Conservation (phyloP, 2,329 filamentous ascomycete genomes). For the Cladosporium austrohemisphaericum region DNA sequence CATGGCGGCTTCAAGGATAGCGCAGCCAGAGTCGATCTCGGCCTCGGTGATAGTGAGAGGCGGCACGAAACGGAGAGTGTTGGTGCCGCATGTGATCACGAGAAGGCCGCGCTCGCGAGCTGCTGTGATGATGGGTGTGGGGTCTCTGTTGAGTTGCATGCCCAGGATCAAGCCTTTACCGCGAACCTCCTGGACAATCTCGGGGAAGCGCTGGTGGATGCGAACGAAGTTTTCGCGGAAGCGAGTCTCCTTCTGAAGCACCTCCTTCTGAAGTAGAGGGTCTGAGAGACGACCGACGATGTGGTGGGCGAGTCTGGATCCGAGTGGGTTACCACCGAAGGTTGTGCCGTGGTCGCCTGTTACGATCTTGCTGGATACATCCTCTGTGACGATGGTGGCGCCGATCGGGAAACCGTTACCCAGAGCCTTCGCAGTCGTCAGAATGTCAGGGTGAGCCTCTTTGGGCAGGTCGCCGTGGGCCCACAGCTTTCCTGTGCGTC, state of each 20-base stretch:
- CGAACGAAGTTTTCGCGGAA: constrained; percentile 57
- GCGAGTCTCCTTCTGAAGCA: constrained; percentile 62
- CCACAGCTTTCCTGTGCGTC: constrained; percentile 85
- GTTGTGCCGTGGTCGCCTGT: constrained; percentile 89
- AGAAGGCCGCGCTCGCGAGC: constrained; percentile 83
- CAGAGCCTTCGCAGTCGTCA: constrained; percentile 92
- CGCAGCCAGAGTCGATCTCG: constrained; percentile 75
- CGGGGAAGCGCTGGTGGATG: constrained; percentile 61
- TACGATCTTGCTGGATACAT: constrained; percentile 66
- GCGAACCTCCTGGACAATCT: constrained; percentile 71
- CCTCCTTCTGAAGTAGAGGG: constrained; percentile 63
- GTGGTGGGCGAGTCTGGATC: constrained; percentile 78
- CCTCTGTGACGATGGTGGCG: constrained; percentile 66
- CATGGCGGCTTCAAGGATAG: constrained; percentile 69
- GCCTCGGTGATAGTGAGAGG: constrained; percentile 74
- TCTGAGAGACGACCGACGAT: constrained; percentile 75
- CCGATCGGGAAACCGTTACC: constrained; percentile 96
- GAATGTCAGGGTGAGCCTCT: constrained; percentile 85
- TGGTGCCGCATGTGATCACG: constrained; percentile 87
- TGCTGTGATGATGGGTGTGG: constrained; percentile 71
- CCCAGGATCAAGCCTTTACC: constrained; percentile 84
- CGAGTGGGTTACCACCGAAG: constrained; percentile 88
- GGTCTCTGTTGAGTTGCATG: constrained; percentile 73
- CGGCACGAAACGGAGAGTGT: constrained; percentile 89
- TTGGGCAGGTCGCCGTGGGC: constrained; percentile 72